Percentiles rank a stretch among this genome's conserved stretches.
Conservation (phyloP, 352 stramenopile species). For the Globisporangium irregulare region DNA sequence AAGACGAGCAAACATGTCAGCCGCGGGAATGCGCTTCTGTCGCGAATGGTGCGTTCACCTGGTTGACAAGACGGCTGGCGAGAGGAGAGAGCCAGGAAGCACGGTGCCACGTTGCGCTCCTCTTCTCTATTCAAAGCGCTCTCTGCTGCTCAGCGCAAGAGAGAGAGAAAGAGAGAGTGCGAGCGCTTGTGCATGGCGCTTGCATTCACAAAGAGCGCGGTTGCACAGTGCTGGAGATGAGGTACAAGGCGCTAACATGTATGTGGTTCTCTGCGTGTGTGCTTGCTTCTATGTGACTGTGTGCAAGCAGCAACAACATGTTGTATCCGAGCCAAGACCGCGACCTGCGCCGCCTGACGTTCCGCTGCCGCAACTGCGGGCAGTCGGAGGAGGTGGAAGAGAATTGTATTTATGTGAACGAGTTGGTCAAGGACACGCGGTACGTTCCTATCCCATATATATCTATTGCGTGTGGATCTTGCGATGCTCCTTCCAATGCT, state of each 20-base stretch:
- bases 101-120: too few species aligned
- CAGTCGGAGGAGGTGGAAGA: conserved; percentile 85
- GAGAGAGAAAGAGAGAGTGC: neutral
- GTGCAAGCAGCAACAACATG: conserved; percentile 85
- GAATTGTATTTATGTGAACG: conserved; percentile 91
- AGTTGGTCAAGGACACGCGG: conserved; percentile 87
- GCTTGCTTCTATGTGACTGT: neutral
- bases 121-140: neutral
- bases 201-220: neutral
- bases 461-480: neutral
- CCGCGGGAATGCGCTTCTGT: conserved; percentile 87
- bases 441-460: conserved; percentile 21
- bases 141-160: neutral
- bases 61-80: neutral
- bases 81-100: neutral
- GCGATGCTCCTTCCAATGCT: conserved; percentile 2
- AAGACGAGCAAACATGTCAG: conserved; percentile 41
- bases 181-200: neutral
- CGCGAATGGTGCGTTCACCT: conserved; percentile 68
- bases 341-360: conserved; percentile 80
- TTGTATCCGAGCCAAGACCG: conserved; percentile 89
- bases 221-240: neutral
- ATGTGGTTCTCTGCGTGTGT: neutral
- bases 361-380: conserved; percentile 85
- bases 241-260: neutral